Percentiles rank a stretch among this genome's conserved stretches.
Conservation (phyloP, 169 alveolate species). For the Cryptosporidium ryanae region DNA sequence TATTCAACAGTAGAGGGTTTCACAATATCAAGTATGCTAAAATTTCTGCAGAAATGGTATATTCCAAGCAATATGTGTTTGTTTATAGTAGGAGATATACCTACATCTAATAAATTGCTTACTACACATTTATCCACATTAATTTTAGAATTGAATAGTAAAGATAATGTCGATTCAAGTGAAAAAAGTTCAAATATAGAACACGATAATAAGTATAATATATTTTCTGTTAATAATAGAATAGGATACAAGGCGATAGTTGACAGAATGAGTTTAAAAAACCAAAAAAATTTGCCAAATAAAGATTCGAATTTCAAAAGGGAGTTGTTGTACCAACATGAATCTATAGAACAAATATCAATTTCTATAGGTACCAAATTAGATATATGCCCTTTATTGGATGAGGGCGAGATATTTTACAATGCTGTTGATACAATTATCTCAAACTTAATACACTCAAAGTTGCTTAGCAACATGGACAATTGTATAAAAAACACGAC, state of each 20-base stretch:
- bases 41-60: slow-evolving; percentile 57
- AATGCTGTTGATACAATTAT: slow-evolving; percentile 61
- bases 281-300: neutral
- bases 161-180: neutral
- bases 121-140: slow-evolving; percentile 22
- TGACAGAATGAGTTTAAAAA: neutral
- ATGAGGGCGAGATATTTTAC: slow-evolving; percentile 61
- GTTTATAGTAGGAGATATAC: slow-evolving; percentile 54
- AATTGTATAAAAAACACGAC: neutral
- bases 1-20: slow-evolving; percentile 4
- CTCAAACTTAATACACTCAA: slow-evolving; percentile 21
- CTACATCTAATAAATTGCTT: slow-evolving; percentile 34
- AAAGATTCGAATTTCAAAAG: neutral
- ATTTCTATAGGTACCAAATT: slow-evolving; percentile 49
- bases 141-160: slow-evolving; percentile 13
- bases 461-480: neutral
- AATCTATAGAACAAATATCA: slow-evolving; percentile 18
- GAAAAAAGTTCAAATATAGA: too few species aligned
- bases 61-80: slow-evolving; percentile 50
- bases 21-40: slow-evolving; percentile 2
- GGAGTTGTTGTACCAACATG: slow-evolving; percentile 21
- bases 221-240: slow-evolving; percentile 20
- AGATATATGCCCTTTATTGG: slow-evolving; percentile 56
- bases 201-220: slow-evolving; percentile 14
- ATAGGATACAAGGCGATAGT: slow-evolving; percentile 39